A percentile compares a stretch with the other conserved stretches of the same genome.
These are phyloP conservation scores for Chondrostereum purpureum DNA, from an alignment of 1,284 basidiomycete genomes.

Conservation along the genomic window DNA sequence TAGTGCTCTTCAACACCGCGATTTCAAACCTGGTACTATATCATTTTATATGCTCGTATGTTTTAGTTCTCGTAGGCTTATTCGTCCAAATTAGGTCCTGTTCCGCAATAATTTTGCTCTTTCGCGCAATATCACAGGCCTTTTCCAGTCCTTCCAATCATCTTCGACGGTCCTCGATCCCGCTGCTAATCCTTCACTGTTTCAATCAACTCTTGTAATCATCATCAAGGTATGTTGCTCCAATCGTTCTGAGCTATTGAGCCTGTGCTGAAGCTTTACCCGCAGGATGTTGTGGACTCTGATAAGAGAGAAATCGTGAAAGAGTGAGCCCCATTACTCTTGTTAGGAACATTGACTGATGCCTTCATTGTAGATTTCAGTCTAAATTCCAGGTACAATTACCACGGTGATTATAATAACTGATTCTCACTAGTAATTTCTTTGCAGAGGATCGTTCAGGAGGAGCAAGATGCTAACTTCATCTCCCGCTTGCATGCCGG, in stretches of 20 bases:
- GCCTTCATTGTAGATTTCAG: conserved; percentile 32
- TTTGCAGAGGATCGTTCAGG: conserved; percentile 42
- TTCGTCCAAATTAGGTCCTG: conserved; percentile 40
- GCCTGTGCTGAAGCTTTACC: background rate
- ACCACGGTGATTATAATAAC: background rate
- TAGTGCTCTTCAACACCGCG: conserved; percentile 60
- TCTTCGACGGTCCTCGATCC: conserved; percentile 55
- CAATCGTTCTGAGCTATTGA: conserved; percentile 2
- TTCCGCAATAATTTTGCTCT: conserved; percentile 63
- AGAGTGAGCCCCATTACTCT: conserved; percentile 35
- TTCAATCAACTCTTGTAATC: conserved; percentile 52
- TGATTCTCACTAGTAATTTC: conserved; percentile 4
- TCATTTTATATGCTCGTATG: no score
- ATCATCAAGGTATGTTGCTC: conserved; percentile 48
- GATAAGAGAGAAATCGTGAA: conserved; percentile 50
- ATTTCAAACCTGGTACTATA: conserved; percentile 54
- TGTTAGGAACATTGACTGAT: background rate
- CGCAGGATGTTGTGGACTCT: conserved; percentile 51
- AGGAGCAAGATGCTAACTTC: conserved; percentile 57
- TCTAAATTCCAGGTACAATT: conserved; percentile 34
- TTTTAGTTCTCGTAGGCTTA: no score
- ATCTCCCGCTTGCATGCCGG: conserved; percentile 50
- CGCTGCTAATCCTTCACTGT: conserved; percentile 47
- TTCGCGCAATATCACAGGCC: conserved; percentile 48
- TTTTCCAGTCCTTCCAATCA: conserved; percentile 62